These are phyloP conservation scores for Pholiota conissans DNA, from an alignment of 768 basidiomycete genomes.

Conservation along the genomic window DNA sequence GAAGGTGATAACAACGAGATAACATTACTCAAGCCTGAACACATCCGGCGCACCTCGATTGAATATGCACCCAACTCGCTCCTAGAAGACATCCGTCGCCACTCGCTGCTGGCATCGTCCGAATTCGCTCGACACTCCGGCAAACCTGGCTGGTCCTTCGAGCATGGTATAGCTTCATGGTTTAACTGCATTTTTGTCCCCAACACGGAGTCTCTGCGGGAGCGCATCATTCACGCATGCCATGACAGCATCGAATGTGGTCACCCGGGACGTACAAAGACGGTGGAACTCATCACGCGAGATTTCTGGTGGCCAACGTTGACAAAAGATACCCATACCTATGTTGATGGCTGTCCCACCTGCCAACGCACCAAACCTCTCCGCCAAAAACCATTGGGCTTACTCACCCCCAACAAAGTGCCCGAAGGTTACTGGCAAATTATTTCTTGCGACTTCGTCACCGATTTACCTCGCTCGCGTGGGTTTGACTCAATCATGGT, in stretches of 20 bases:
- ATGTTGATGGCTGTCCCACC: slow-evolving; percentile 27
- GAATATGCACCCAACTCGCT: background rate
- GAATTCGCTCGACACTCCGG: background rate
- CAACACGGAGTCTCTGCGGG: slow-evolving; percentile 5
- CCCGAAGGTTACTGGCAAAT: slow-evolving; percentile 27
- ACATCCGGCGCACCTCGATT: background rate
- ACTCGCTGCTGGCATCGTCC: background rate
- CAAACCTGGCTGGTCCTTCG: slow-evolving; percentile 5
- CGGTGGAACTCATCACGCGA: slow-evolving; percentile 24
- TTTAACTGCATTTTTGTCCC: slow-evolving; percentile 16
- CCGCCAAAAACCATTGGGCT: slow-evolving; percentile 25
- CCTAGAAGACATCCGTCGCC: background rate
- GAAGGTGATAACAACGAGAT: slow-evolving; percentile 16
- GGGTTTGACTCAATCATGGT: slow-evolving; percentile 35
- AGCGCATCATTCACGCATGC: slow-evolving; percentile 2
- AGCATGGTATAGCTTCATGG: slow-evolving; percentile 3
- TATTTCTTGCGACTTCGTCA: slow-evolving; percentile 38
- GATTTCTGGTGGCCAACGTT: slow-evolving; percentile 26
- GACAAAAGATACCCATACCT: slow-evolving; percentile 14
- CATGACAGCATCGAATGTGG: slow-evolving; percentile 23
- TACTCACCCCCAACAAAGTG: slow-evolving; percentile 18
- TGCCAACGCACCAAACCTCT: slow-evolving; percentile 32
- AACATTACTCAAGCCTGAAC: slow-evolving; percentile 9
- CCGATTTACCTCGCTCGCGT: slow-evolving; percentile 27
- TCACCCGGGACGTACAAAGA: slow-evolving; percentile 34